Base-by-base conservation (phyloP, 2,329 filamentous ascomycete species). In the Balansia obtecta region DNA sequence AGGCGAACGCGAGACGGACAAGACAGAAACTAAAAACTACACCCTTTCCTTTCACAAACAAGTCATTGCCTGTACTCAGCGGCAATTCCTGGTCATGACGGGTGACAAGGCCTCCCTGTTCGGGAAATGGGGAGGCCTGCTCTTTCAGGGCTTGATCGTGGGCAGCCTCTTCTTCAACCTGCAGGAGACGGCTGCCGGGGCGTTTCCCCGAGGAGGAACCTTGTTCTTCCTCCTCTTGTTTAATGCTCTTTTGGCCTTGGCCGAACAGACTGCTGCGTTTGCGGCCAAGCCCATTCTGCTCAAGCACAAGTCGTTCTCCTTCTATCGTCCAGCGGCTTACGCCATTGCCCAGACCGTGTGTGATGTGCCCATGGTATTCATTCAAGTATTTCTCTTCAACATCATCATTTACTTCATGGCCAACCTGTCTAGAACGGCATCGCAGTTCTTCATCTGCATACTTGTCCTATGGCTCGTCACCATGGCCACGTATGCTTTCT, bases 121-220 rank as follows among this genome's bases (percentile, higher is more conserved):
- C 60, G 91, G 86, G 20, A 93, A 93, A 61, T 77, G 85, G 60
- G 85, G 88, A 61, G 88, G 88, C 57, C 83, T 90, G 50, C 65
- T 93, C 44, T 79, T 85, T 52, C 86, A 88, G 60, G 72, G 68
- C 1, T 73, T 94, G 11, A 87, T 94, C 53, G 83, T 91, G 46
- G 85, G 86, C 1, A 87, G 83, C 4, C 71, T 93, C 4, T 94
- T 94, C 68, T 88, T 85, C 58, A 80, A 87, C 55, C 67, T 88
- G 10, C 68, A 74, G 0, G 56, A 69, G 1, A 73, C 75, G 8
- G 85, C 84, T 0, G 63, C 64, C 0, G 85, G 82, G 45, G 84
- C 87, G 56, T 90, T 83, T 61, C 62, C 69, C 2, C 68, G 72
- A 0, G 71, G 72, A 20, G 72, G 75, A 15, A 61, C 68, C 0